Percentiles rank a stretch among this genome's conserved stretches.
These are phyloP conservation scores for Potentilla sterilis DNA, from an alignment of 306 rosid genomes.

Conservation along the genomic window DNA sequence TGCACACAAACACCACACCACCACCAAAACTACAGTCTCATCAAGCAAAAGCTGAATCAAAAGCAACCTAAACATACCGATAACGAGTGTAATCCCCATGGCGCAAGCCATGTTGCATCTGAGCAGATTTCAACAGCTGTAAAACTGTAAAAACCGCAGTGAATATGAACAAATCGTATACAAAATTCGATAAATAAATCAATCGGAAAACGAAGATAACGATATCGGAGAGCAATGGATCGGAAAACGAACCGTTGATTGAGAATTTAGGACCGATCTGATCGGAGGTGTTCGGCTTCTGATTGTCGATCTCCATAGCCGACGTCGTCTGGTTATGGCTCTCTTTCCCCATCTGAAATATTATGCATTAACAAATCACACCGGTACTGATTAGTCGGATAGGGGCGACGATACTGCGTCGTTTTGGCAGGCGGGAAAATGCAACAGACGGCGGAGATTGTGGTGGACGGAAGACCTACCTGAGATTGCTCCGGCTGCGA, in stretches of 20 bases:
- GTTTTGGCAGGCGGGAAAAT: background rate
- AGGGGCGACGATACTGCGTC: background rate
- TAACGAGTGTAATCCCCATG: constrained; percentile 93
- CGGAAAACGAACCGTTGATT: constrained; percentile 53
- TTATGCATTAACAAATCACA: constrained; percentile 14
- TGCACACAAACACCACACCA: background rate
- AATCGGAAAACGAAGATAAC: background rate
- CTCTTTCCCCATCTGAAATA: constrained; percentile 47
- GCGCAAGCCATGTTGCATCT: constrained; percentile 95
- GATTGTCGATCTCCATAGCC: constrained; percentile 76
- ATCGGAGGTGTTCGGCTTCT: constrained; percentile 49
- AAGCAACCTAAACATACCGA: constrained; percentile 41
- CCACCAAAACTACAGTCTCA: background rate
- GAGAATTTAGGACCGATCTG: constrained; percentile 73
- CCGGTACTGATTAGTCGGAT: background rate
- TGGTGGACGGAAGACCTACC: background rate
- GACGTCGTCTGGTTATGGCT: constrained; percentile 27
- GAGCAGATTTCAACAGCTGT: constrained; percentile 94
- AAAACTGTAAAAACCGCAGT: constrained; percentile 43
- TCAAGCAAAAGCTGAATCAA: background rate
- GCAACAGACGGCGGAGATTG: background rate
- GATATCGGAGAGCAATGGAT: constrained; percentile 10
- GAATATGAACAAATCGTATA: background rate
- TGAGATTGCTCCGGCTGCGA: constrained; percentile 12
- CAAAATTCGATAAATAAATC: background rate